Base-by-base conservation (phyloP, 306 rosid species). In the Gynostemma pentaphyllum region DNA sequence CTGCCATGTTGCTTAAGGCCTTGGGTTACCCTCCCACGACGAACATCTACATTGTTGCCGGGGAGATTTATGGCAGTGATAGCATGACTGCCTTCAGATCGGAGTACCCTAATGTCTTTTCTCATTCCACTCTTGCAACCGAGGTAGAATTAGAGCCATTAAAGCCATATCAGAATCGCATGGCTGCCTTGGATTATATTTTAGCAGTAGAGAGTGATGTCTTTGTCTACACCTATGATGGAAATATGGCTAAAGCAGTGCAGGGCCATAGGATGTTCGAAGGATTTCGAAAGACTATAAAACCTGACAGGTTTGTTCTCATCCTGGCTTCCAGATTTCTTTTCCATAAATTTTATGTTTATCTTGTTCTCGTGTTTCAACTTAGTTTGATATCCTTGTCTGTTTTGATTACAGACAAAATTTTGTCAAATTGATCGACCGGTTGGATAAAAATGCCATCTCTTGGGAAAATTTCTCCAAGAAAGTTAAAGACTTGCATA, bases 181-280 rank as follows among this genome's bases (percentile, higher is more conserved):
- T 94, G 7, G 99, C 99, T 0, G 97, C 97, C 21, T 80, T 94
- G 88, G 99, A 94, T 68, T 75, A 94, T 62, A 84, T 94, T 11
- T 79, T 86, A 67, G 99, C 99, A 4, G 77, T 82, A 34, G 90
- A 94, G 72, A 94, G 99, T 46, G 95, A 94, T 68, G 99, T 81
- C 15, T 94, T 94, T 78, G 95, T 82, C 32, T 94, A 94, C 60
- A 89, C 99, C 9, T 94, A 94, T 15, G 97, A 94, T 60, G 99
- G 99, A 68, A 94, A 94, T 73, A 94, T 94, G 99, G 99, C 99
- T 7, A 94, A 88, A 80, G 94, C 97, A 9, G 97, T 94, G 57
- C 99, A 94, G 59, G 99, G 99, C 15, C 99, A 94, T 66, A 73
- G 99, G 74, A 81, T 80, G 74, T 88, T 86, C 71, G 94, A 86